Evolutionary conservation across 345 rosid species (phyloP).

Genomic region (Salix exigua): DNA sequence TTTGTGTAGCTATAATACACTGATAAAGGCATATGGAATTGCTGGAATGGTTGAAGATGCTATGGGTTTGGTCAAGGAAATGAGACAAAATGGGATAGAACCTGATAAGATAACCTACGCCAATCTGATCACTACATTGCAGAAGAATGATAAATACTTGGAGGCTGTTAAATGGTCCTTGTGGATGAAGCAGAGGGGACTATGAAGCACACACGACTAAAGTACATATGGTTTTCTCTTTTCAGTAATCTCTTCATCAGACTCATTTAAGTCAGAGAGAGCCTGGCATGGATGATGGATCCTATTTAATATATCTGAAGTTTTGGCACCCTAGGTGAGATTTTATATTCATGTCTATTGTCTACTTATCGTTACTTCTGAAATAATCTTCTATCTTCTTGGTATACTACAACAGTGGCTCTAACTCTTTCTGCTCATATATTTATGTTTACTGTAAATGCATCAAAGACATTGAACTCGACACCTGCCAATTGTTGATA

Average conservation of each 20-base stretch:
- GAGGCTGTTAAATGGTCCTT: constrained; percentile 94
- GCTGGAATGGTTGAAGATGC: constrained; percentile 95
- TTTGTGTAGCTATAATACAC: constrained; percentile 80
- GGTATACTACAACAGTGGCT: background rate
- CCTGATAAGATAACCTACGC: constrained; percentile 75
- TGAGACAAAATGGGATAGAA: constrained; percentile 60
- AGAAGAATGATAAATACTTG: constrained; percentile 67
- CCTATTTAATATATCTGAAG: background rate
- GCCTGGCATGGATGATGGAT: background rate
- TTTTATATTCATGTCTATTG: background rate
- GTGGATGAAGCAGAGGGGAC: constrained; percentile 91
- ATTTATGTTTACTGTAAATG: background rate
- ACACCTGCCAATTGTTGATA: background rate
- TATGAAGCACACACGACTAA: constrained; percentile 22
- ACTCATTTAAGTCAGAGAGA: background rate
- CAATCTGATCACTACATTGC: constrained; percentile 68
- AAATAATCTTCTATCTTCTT: background rate
- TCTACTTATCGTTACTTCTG: background rate
- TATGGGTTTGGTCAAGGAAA: constrained; percentile 70
- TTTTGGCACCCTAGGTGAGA: background rate
- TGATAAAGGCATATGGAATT: constrained; percentile 92
- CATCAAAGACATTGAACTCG: background rate
- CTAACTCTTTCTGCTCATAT: background rate
- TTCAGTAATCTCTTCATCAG: background rate
- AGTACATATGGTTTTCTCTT: background rate